Base-by-base conservation (phyloP, 306 rosid species). In the Rosa persica region DNA sequence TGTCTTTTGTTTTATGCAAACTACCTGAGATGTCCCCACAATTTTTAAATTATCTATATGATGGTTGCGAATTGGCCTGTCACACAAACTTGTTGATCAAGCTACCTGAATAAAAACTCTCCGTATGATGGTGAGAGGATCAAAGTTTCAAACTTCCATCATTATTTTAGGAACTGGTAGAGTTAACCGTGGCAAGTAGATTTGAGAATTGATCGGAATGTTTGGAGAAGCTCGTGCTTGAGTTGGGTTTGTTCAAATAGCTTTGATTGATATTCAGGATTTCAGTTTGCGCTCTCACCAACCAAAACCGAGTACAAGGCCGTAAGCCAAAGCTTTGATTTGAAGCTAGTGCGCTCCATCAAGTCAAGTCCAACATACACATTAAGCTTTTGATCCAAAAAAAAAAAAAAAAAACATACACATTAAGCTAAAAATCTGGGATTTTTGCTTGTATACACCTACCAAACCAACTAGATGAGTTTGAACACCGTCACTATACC, bases 371-470 rank as follows among this genome's bases (percentile, higher is more conserved):
- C 61, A 27, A 6, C 15, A 67, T 2, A 44, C 19, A 43, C 15
- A 62, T 3, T 68, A 20, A 8, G 34, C 30, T 40, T n/a, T n/a
- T n/a, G n/a, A n/a, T n/a, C n/a, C n/a, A n/a, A n/a, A n/a, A n/a
- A n/a, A n/a, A n/a, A n/a, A n/a, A n/a, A n/a, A n/a, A n/a, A n/a
- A n/a, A n/a, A 27, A 6, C 15, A 67, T 2, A 44, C 19, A 43
- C 15, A 62, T 3, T 68, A 20, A 8, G 34, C 30, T 40, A 19
- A 30, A 11, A 30, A 61, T 62, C 61, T 77, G 73, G 49, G 54
- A 49, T 77, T 55, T 30, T 74, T 76, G 25, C 74, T 77, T 80
- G 57, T 58, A 68, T 51, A 72, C 84, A 78, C 84, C 84, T 75
- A 84, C 85, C 86, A 43, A 23, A 79, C 79, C 36, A 11, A 19